Conservation (phyloP, 1,284 basidiomycete species). For the Coniferiporia weirii region DNA sequence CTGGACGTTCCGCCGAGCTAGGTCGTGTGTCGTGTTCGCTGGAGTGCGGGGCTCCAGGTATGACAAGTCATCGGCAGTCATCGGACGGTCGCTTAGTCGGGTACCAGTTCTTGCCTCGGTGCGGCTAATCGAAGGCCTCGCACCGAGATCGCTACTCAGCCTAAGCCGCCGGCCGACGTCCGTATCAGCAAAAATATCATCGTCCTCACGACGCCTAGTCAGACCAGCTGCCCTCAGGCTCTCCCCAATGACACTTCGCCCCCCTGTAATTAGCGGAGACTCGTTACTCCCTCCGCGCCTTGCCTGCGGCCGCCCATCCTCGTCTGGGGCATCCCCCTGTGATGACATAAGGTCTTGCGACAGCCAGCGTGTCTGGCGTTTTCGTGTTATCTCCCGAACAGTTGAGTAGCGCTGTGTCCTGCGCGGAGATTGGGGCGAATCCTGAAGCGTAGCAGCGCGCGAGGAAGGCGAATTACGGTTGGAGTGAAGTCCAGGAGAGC, state of each 20-base stretch:
- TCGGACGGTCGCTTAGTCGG: constrained; percentile 5
- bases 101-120: constrained; percentile 5
- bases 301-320: constrained; percentile 38
- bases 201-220: constrained; percentile 33
- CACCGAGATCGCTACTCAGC: constrained; percentile 9
- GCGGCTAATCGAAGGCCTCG: not conserved
- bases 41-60: constrained; percentile 24
- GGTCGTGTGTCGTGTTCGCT: constrained; percentile 17
- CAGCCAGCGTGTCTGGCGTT: constrained; percentile 49
- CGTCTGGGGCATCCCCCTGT: constrained; percentile 26
- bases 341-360: constrained; percentile 35
- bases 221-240: constrained; percentile 70
- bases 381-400: constrained; percentile 39
- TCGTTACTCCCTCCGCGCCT: constrained; percentile 63
- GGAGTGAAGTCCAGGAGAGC: constrained; percentile 19
- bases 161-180: constrained; percentile 6
- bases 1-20: constrained; percentile 21
- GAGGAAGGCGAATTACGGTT: constrained; percentile 20
- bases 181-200: constrained; percentile 35
- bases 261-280: constrained; percentile 43
- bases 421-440: constrained; percentile 23
- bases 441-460: constrained; percentile 10
- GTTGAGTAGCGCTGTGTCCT: constrained; percentile 35
- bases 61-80: not conserved
- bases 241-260: constrained; percentile 58